Conservation (phyloP, 2,329 filamentous ascomycete genomes). For the Apiospora pterosperma region DNA sequence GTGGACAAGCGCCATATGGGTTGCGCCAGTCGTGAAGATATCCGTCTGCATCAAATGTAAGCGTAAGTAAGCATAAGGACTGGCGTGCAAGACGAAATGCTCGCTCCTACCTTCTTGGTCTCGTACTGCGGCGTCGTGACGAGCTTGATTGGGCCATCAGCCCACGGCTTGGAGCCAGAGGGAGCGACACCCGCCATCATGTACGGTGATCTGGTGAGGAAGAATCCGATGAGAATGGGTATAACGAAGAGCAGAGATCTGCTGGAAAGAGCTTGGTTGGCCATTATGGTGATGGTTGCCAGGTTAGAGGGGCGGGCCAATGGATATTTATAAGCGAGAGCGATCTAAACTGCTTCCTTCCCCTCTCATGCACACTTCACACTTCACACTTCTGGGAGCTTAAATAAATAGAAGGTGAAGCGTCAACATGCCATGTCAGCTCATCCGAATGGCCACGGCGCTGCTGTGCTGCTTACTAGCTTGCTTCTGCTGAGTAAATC, state of each 20-base stretch:
- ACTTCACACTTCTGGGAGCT: neutral
- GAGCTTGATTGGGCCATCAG: constrained; percentile 51
- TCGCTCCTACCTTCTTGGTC: constrained; percentile 43
- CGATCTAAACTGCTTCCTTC: neutral
- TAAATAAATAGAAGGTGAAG: neutral
- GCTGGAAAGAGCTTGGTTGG: constrained; percentile 6
- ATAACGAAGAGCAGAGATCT: constrained; percentile 29
- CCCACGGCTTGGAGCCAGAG: constrained; percentile 39
- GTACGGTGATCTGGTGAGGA: constrained; percentile 34
- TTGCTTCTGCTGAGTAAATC: constrained; percentile 11
- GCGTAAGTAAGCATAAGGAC: neutral
- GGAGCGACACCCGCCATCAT: constrained; percentile 33
- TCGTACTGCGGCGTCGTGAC: constrained; percentile 51
- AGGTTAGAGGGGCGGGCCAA: neutral
- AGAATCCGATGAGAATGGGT: constrained; percentile 31
- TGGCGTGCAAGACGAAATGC: neutral
- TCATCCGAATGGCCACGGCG: neutral
- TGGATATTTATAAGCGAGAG: neutral
- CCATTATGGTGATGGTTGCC: neutral
- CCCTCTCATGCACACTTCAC: neutral
- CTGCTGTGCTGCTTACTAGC: neutral
- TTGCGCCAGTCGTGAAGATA: constrained; percentile 55
- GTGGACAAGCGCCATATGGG: constrained; percentile 60
- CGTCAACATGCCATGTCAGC: constrained; percentile 10
- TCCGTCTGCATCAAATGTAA: constrained; percentile 39